Evolutionary conservation across 2,329 filamentous ascomycete genomes (phyloP), one percentile per base, ranked within the genome.

Genomic region (Colletotrichum horii): DNA sequence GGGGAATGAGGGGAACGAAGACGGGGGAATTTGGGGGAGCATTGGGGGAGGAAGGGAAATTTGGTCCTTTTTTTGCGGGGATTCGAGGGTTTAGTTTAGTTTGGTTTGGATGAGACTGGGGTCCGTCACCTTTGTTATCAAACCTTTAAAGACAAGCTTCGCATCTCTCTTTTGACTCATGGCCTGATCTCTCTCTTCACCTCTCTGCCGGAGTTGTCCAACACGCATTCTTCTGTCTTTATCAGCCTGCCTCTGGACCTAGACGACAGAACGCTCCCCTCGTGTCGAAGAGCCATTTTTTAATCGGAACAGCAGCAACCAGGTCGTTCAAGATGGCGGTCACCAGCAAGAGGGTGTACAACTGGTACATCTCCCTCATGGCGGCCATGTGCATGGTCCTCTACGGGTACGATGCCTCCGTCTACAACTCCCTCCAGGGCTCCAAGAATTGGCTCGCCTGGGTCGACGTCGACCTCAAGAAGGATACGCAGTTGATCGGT

Each of bases 321-420:
- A 67, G 32, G 66, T 56, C 61, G 65, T 52, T 52, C 70, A 74
- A 66, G 55, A 76, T 76, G 74, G 74, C 65, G 56, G 58, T 56
- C 48, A 61, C 74, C 58, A 34, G 74, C n/a, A 76, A 76, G 60
- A 65, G 74, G 30, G 58, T 74, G 70, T 76, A 76, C 65, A 76
- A 76, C 61, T 76, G 74, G 74, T 76, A 76, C 85, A 91, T 93
- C 78, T 93, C 92, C 75, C 86, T 94, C 66, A 91, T 94, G 78
- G 93, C 93, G 72, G 93, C 93, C 80, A 91, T 92, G 82, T 94
- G 92, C 83, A 94, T 94, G 93, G 92, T 94, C 26, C 87, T 95
- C 60, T 94, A 94, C 81, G 93, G 93, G 73, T 94, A 94, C 81
- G 93, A 94, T 88, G 92, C 93, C 2, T 93, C 92, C 48, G 93